Percentiles rank a stretch among this genome's conserved stretches.
Conservation (phyloP, 2,329 filamentous ascomycete species). For the Xylariaceae sp. region DNA sequence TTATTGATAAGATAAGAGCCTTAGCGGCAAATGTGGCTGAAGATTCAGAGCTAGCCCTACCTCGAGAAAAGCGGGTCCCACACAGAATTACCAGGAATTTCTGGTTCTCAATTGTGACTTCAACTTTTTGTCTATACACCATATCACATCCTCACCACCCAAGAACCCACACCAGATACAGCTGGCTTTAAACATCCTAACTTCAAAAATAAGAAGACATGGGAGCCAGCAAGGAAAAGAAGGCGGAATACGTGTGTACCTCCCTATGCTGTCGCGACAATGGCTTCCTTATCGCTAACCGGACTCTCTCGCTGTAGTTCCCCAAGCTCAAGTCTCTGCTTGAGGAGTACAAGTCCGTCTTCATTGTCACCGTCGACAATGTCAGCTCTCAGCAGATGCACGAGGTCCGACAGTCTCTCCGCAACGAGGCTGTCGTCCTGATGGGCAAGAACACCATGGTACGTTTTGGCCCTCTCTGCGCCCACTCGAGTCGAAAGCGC, state of each 20-base stretch:
- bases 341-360: conserved; percentile 94
- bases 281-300: conserved; percentile 8
- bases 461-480: background rate
- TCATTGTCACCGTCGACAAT: conserved; percentile 98
- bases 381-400: conserved; percentile 99
- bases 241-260: conserved; percentile 53
- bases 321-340: conserved; percentile 98
- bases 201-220: conserved; percentile 95
- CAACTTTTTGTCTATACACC: conserved; percentile 16
- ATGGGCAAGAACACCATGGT: conserved; percentile 99
- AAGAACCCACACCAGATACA: conserved; percentile 17
- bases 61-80: conserved; percentile 15
- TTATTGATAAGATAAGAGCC: background rate
- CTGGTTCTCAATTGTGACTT: conserved; percentile 12
- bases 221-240: conserved; percentile 94
- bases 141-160: conserved; percentile 14
- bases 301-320: conserved; percentile 63
- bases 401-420: conserved; percentile 93
- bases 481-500: background rate
- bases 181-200: conserved; percentile 95
- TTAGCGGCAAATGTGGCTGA: background rate
- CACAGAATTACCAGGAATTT: conserved; percentile 20
- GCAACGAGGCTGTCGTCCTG: conserved; percentile 87
- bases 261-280: background rate
- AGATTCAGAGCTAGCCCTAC: conserved; percentile 12